Base-by-base conservation (phyloP, 225 moss, liverwort and hornwort genomes). In the Thuidium tamariscinum region DNA sequence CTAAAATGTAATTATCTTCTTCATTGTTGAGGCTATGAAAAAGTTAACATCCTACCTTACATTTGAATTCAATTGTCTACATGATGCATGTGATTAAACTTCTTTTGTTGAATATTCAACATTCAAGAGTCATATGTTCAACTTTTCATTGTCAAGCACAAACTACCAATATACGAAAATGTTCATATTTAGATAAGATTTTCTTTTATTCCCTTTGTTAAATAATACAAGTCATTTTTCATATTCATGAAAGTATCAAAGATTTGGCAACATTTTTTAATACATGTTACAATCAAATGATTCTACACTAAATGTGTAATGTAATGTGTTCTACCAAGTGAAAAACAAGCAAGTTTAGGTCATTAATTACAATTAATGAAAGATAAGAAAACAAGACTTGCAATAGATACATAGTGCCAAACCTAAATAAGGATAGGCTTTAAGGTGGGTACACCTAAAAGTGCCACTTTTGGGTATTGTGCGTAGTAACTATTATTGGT, bases 61-160 rank as follows among this genome's bases (percentile, higher is more conserved):
- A 37, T 67, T 4, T 1, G 0, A 67, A 13, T 67, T 67, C 37
- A 37, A 22, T 67, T 67, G 66, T 67, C n/a, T n/a, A n/a, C n/a
- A n/a, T n/a, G n/a, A 5, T 67, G 11, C 3, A 36, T 10, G 5
- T 36, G 11, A 21, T 21, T 0, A 0, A 36, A 4, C 2, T 20
- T 36, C 2, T 66, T 6, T 66, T 37, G 20, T 37, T 19, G 37
- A 66, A 6, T 13, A 39, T 19, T 39, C 4, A 39, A 7, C 12
- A 68, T 67, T 67, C 21, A 67, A 2, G 3, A 68, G 39, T 23
- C 69, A 69, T 1, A 69, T 39, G 23, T 68, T 68, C n/a, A 39
- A 2, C 7, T 68, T 39, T 69, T 25, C 4, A 23, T 69, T 41
- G 25, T 69, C 69, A 69, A 69, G 25, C 8, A 69, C 14, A 41